A percentile compares a stretch with the other conserved stretches of the same genome.
Evolutionary conservation across 208 protist species (phyloP).

Genomic region (Wallacemonas rigidus): DNA sequence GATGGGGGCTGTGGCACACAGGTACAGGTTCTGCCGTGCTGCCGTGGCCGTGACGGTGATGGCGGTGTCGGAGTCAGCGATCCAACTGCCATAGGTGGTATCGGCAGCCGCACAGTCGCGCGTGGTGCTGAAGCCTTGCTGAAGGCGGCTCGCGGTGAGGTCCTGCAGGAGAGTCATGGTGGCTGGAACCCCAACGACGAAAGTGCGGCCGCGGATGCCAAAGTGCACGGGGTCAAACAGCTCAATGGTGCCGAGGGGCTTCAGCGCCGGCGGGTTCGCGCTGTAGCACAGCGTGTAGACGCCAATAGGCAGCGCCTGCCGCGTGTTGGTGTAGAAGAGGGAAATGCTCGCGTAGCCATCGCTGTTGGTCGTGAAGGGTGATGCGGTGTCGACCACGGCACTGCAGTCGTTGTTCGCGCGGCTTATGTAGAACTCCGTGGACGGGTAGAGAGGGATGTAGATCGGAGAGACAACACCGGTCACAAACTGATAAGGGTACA

Average conservation of each 20-base stretch:
- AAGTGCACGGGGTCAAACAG: slow-evolving; percentile 49
- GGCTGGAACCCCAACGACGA: slow-evolving; percentile 49
- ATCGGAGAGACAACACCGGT: slow-evolving; percentile 35
- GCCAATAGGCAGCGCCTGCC: slow-evolving; percentile 33
- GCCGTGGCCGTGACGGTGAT: slow-evolving; percentile 44
- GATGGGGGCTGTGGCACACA: slow-evolving; percentile 51
- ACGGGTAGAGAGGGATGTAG: slow-evolving; percentile 49
- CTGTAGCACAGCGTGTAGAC: slow-evolving; percentile 60
- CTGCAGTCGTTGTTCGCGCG: slow-evolving; percentile 26
- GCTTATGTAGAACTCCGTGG: slow-evolving; percentile 48
- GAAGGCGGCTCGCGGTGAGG: slow-evolving; percentile 32
- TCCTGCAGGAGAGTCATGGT: slow-evolving; percentile 48
- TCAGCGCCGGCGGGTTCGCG: slow-evolving; percentile 15
- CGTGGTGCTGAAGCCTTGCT: slow-evolving; percentile 54
- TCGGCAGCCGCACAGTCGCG: slow-evolving; percentile 31
- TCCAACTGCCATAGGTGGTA: slow-evolving; percentile 49
- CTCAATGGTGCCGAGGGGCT: slow-evolving; percentile 35
- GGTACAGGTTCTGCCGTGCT: slow-evolving; percentile 31
- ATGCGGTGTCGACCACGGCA: slow-evolving; percentile 21
- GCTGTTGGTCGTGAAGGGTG: slow-evolving; percentile 50
- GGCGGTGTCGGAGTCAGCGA: slow-evolving; percentile 21
- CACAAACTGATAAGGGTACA: slow-evolving; percentile 57
- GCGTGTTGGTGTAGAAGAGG: slow-evolving; percentile 26
- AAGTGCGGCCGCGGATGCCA: slow-evolving; percentile 42
- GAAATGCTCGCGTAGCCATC: slow-evolving; percentile 46